Evolutionary conservation across 805 yeast genomes (phyloP), one percentile per base, ranked within the genome.

Genomic region (Ogataea pini): DNA sequence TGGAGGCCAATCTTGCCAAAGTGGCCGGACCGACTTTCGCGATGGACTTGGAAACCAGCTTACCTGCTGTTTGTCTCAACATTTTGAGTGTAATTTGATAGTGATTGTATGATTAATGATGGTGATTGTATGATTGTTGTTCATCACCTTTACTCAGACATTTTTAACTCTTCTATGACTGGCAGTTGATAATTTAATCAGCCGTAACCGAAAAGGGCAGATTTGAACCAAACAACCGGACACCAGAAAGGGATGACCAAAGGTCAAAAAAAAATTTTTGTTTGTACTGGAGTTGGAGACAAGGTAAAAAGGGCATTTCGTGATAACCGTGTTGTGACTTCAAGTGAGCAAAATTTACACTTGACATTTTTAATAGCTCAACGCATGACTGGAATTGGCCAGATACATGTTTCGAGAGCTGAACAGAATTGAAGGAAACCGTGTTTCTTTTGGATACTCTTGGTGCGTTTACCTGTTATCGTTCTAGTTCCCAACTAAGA

Each of bases 1-100:
- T 13, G 22, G 46, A 22, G 4, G 42, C 36, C 16, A 52, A 36
- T 44, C 51, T 47, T 41, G 43, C 28, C 20, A 47, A 39, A 9
- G 31, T 18, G 24, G 36, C 5, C 14, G 32, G 22, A 13, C n/a
- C 18, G 18, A 38, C 5, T 16, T 22, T 27, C 2, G n/a, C 10
- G 33, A 32, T n/a, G 19, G 24, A 25, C 7, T 10, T 36, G 4
- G 13, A 22, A 3, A n/a, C 8, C 38, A 36, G n/a, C 14, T 19
- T 36, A 28, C 10, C 18, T 4, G 29, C 22, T n/a, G 40, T 20
- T 8, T 36, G 16, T n/a, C 6, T 20, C 3, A 36, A 22, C 40
- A 36, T 36, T 13, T 20, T 36, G 25, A 22, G 5, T 8, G 25
- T 22, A 22, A 22, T 22, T 22, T 6, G 8, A 5, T 22, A 22